phyloP scores from a whole-genome alignment of 441 rosid genomes.

The Euphorbia schlechtendalii region DNA sequence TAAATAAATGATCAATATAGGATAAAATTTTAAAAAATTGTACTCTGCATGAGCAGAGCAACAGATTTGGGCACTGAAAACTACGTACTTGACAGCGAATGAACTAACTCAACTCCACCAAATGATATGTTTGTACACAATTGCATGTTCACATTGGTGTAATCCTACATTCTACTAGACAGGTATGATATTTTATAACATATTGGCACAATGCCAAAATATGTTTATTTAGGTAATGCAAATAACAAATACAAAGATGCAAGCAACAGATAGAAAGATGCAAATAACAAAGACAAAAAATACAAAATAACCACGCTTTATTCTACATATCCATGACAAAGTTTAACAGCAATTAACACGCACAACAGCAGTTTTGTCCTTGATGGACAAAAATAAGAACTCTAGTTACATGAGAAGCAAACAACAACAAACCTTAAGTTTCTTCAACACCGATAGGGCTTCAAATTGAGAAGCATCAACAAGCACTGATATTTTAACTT shows the following conservation, averaged over 20 bases:
- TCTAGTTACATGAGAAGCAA: constrained; percentile 8
- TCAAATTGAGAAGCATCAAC: constrained; percentile 75
- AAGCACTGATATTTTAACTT: constrained; percentile 29
- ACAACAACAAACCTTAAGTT: constrained; percentile 54
- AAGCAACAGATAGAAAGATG: too few species aligned
- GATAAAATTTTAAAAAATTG: neutral
- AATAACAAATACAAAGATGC: neutral
- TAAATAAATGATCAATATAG: constrained; percentile 8
- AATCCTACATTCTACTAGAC: neutral
- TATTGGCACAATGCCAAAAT: neutral
- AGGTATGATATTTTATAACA: constrained; percentile 7
- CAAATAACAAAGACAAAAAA: too few species aligned
- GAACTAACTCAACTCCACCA: constrained; percentile 1
- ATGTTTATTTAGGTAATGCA: neutral
- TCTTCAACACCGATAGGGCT: constrained; percentile 59
- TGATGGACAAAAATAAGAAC: neutral
- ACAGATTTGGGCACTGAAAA: neutral
- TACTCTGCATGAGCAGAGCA: neutral
- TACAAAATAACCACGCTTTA: too few species aligned
- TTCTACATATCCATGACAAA: constrained; percentile 1
- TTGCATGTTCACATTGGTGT: too few species aligned
- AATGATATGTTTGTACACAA: neutral
- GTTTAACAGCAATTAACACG: neutral
- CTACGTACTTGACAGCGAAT: neutral
- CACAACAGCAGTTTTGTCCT: neutral